A percentile compares a stretch with the other conserved stretches of the same genome.
Conservation (phyloP, 495 filamentous ascomycete genomes). For the Hypoxylon fragiforme region DNA sequence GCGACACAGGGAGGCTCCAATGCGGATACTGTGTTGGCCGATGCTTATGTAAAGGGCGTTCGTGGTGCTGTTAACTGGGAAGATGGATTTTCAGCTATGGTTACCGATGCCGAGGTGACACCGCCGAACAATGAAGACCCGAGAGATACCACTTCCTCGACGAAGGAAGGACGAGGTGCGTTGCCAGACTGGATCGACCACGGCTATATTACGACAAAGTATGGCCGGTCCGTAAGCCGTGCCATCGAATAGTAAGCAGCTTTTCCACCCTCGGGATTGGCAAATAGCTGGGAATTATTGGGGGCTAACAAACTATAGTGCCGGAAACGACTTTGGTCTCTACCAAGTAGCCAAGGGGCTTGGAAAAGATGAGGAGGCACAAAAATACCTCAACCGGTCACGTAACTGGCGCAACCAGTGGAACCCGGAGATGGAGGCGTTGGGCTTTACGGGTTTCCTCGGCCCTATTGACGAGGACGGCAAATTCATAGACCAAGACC, state of each 20-base stretch:
- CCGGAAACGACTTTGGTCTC: slow-evolving; percentile 69
- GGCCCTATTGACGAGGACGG: slow-evolving; percentile 61
- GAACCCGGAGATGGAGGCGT: slow-evolving; percentile 58
- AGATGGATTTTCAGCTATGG: slow-evolving; percentile 70
- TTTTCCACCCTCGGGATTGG: not conserved
- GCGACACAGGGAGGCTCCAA: slow-evolving; percentile 72
- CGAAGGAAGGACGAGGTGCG: slow-evolving; percentile 71
- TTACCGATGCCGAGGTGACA: slow-evolving; percentile 67
- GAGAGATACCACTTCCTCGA: slow-evolving; percentile 62
- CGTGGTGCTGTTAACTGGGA: slow-evolving; percentile 65
- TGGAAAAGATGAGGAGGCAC: slow-evolving; percentile 52
- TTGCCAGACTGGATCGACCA: slow-evolving; percentile 67
- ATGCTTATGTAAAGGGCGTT: slow-evolving; percentile 75
- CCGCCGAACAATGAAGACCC: slow-evolving; percentile 64
- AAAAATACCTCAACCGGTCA: slow-evolving; percentile 65
- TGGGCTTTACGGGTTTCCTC: slow-evolving; percentile 67
- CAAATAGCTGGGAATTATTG: not conserved
- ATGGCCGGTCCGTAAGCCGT: slow-evolving; percentile 62
- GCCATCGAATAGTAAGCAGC: slow-evolving; percentile 64
- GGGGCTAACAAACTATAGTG: slow-evolving; percentile 19
- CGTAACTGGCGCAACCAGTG: slow-evolving; percentile 76
- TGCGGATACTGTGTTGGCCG: slow-evolving; percentile 73
- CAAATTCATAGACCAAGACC: slow-evolving; percentile 60
- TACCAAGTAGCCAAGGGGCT: slow-evolving; percentile 63
- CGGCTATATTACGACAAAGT: slow-evolving; percentile 68